Percentiles rank a stretch among this genome's conserved stretches.
These are phyloP conservation scores for Castanea sativa DNA, from an alignment of 306 rosid species.

Conservation along the genomic window DNA sequence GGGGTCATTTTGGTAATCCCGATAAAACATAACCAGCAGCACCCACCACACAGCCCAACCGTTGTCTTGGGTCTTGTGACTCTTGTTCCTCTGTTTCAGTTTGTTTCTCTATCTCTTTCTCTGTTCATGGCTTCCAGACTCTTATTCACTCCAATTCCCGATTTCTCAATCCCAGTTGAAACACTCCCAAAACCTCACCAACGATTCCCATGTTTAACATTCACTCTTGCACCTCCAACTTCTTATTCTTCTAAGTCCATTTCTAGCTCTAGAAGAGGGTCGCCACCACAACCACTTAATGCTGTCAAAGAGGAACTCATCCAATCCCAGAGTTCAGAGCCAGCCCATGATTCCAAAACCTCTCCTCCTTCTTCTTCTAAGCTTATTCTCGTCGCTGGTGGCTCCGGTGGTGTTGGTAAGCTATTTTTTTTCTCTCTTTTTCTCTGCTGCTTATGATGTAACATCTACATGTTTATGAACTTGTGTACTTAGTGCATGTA, in stretches of 20 bases:
- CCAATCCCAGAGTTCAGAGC: conserved; percentile 41
- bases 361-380: conserved; percentile 53
- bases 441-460: neutral
- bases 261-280: conserved; percentile 34
- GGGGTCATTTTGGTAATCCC: too few species aligned
- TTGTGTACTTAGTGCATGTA: neutral
- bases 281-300: conserved; percentile 17
- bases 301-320: conserved; percentile 44
- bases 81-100: neutral
- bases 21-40: too few species aligned
- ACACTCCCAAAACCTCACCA: conserved; percentile 26
- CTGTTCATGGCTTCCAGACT: conserved; percentile 55
- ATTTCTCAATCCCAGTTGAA: conserved; percentile 20
- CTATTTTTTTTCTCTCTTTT: neutral
- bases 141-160: conserved; percentile 27
- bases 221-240: conserved; percentile 16
- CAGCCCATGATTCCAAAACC: conserved; percentile 15
- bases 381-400: conserved; percentile 83
- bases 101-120: neutral
- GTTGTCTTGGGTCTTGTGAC: too few species aligned
- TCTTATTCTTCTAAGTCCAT: conserved; percentile 23
- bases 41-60: too few species aligned
- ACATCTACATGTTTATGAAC: neutral
- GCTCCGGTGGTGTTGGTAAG: conserved; percentile 88
- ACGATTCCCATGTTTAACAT: conserved; percentile 2